Evolutionary conservation across 139 green algal species (phyloP), one percentile per base, ranked within the genome.

Genomic region (Parachlorella kessleri): DNA sequence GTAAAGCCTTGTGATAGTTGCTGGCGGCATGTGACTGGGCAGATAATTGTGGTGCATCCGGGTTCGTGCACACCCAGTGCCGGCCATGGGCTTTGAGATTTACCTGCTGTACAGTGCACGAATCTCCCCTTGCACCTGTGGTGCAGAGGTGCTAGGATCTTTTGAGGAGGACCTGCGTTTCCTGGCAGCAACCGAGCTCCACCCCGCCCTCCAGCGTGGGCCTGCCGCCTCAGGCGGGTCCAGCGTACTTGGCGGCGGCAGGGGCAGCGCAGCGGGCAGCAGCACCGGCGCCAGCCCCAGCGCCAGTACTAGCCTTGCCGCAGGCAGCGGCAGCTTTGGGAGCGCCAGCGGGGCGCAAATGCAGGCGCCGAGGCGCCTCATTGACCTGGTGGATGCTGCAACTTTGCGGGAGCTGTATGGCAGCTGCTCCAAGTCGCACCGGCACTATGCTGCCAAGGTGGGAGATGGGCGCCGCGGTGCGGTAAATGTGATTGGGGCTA

Each of bases 141-240:
- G 35, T 73, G 70, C 69, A 72, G 79, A 90, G 48, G 77, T 96
- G 63, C 88, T 98, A 73, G 48, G 55, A 2, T 80, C 78, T 54
- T 97, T 98, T 77, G 85, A 92, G n/a, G 63, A 73, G 1, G 90
- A 98, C 83, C 83, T 96, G 83, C 84, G 87, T 40, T 72, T 72
- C 33, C 84, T 98, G 37, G 66, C 84, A 4, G 28, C 77, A 6
- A 84, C 88, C 5, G 69, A 87, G 67, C 78, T 98, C 63, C 90
- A 91, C 65, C 84, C 83, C 4, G 77, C 78, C 2, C 79, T 94
- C 64, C 59, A 68, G 72, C 69, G 33, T 67, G 55, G 8, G 67
- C 73, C 81, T 59, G 36, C 77, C 72, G 30, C 30, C 63, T 72
- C n/a, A n/a, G n/a, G n/a, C n/a, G n/a, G n/a, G n/a, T n/a, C 53